A percentile compares a stretch with the other conserved stretches of the same genome.
phyloP scores from a whole-genome alignment of 257 asterid species.

The Coffea canephora region DNA sequence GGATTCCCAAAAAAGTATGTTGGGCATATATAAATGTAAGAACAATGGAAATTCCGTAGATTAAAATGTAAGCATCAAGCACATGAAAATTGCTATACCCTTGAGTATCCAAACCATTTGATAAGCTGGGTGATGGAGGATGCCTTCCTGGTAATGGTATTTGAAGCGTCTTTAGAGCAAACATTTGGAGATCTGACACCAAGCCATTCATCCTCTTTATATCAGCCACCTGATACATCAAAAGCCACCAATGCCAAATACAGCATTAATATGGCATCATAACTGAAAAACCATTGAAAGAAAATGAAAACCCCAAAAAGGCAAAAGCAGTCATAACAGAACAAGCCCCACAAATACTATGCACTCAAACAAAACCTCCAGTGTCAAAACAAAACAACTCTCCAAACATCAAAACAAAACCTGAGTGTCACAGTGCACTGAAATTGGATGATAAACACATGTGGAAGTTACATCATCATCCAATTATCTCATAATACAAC shows the following conservation, averaged over 20 bases:
- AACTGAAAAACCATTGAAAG: background rate
- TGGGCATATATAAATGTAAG: background rate
- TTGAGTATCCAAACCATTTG: constrained; percentile 42
- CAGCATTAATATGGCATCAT: background rate
- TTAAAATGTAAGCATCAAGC: background rate
- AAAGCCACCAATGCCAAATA: constrained; percentile 5
- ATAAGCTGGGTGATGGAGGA: constrained; percentile 65
- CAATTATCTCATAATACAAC: background rate
- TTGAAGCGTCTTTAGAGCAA: constrained; percentile 76
- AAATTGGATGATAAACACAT: background rate
- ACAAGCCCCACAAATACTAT: background rate
- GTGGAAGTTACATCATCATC: background rate
- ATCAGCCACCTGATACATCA: constrained; percentile 62
- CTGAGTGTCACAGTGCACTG: background rate
- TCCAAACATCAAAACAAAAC: background rate
- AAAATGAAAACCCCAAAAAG: too few species aligned
- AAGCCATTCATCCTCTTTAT: constrained; percentile 80
- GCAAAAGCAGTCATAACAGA: background rate
- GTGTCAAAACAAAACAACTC: background rate
- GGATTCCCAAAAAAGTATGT: background rate
- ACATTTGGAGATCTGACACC: constrained; percentile 89
- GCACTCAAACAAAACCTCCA: too few species aligned
- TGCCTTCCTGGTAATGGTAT: constrained; percentile 91
- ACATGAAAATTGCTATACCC: constrained; percentile 34
- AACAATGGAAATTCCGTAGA: background rate